A percentile compares a stretch with the other conserved stretches of the same genome.
phyloP scores from a whole-genome alignment of 2,329 filamentous ascomycete genomes.

The Aspergillus sojae region DNA sequence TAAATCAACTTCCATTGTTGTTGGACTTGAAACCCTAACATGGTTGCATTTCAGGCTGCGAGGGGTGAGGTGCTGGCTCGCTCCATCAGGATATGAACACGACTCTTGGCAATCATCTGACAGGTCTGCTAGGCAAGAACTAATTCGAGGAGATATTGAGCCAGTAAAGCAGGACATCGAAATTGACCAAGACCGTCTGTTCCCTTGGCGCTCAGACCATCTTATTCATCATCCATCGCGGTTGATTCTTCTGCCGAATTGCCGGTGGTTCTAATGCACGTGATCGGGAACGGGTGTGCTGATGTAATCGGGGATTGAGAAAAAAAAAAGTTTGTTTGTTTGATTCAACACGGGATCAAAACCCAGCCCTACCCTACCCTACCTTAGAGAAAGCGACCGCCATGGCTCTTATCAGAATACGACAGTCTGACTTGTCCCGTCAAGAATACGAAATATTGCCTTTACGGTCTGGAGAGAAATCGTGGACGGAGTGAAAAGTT shows the following conservation, averaged over 20 bases:
- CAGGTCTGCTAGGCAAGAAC: background rate
- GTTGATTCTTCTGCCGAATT: background rate
- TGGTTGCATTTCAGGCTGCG: background rate
- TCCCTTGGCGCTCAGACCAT: background rate
- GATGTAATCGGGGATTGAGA: too few species aligned
- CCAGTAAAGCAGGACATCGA: background rate
- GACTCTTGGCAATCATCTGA: background rate
- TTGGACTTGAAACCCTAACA: too few species aligned
- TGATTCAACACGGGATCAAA: too few species aligned
- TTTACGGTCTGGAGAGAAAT: background rate
- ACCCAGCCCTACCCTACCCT: too few species aligned
- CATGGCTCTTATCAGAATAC: background rate
- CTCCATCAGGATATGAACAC: background rate
- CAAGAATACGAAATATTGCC: background rate
- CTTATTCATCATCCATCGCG: background rate
- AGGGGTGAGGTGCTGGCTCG: too few species aligned
- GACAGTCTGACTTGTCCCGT: background rate
- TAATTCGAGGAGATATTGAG: background rate
- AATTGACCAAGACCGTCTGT: background rate
- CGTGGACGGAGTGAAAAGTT: background rate
- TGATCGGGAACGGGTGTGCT: background rate
- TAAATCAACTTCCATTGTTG: background rate
- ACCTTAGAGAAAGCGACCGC: background rate
- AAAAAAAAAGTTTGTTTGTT: too few species aligned
- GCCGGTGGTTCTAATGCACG: background rate